Percentiles rank a stretch among this genome's conserved stretches.
phyloP scores from a whole-genome alignment of 768 basidiomycete species.

The Calocybe cyanea region DNA sequence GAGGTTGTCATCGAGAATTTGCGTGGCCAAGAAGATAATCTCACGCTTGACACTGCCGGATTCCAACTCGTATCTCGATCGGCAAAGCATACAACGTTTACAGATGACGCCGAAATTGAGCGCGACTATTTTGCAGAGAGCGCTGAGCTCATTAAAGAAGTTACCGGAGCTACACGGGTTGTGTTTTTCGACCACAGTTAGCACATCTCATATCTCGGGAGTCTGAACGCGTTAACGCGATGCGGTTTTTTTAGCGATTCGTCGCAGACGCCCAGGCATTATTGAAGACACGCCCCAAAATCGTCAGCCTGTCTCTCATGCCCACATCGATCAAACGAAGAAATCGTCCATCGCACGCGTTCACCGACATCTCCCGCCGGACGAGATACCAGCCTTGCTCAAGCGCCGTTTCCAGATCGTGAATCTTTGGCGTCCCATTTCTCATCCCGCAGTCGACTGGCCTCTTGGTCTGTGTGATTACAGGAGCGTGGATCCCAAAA shows the following conservation, averaged over 20 bases:
- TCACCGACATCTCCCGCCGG: slow-evolving; percentile 41
- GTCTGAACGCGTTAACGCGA: background rate
- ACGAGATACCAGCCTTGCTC: slow-evolving; percentile 38
- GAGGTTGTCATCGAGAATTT: slow-evolving; percentile 39
- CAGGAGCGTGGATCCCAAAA: slow-evolving; percentile 32
- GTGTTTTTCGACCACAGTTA: slow-evolving; percentile 59
- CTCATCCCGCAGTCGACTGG: slow-evolving; percentile 40
- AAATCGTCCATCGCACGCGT: slow-evolving; percentile 39
- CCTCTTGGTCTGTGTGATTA: slow-evolving; percentile 50
- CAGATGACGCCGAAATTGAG: slow-evolving; percentile 44
- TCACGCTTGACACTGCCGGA: slow-evolving; percentile 44
- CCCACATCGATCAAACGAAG: slow-evolving; percentile 49
- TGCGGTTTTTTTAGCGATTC: slow-evolving; percentile 29
- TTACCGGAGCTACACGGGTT: slow-evolving; percentile 56
- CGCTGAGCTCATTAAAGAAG: slow-evolving; percentile 51
- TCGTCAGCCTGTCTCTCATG: slow-evolving; percentile 40
- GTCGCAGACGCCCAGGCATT: slow-evolving; percentile 34
- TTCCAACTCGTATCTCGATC: slow-evolving; percentile 41
- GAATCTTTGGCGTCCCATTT: slow-evolving; percentile 56
- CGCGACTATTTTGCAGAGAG: slow-evolving; percentile 59
- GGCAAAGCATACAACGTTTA: slow-evolving; percentile 43
- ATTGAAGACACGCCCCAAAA: slow-evolving; percentile 27
- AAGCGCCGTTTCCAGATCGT: slow-evolving; percentile 50
- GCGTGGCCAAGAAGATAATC: slow-evolving; percentile 42
- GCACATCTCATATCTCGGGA: slow-evolving; percentile 15